Percentiles rank a stretch among this genome's conserved stretches.
These are phyloP conservation scores for Aspergillus jensenii DNA, from an alignment of 2,329 filamentous ascomycete genomes.

Conservation along the genomic window DNA sequence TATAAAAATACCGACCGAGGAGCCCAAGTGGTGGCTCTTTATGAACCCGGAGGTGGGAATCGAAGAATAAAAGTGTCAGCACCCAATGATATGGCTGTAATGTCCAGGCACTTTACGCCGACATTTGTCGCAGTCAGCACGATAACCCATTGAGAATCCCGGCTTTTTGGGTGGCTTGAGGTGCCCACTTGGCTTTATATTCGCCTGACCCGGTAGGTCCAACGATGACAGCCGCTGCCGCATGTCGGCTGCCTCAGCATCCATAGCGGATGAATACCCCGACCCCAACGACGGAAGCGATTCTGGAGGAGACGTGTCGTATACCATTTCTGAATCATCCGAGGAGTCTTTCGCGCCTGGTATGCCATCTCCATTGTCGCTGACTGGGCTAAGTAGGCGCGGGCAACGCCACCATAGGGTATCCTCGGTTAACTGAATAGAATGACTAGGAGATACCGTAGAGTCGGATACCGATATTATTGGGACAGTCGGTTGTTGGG, in stretches of 20 bases:
- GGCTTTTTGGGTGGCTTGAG: conserved; percentile 37
- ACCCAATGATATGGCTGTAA: conserved; percentile 71
- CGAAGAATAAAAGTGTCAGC: conserved; percentile 17
- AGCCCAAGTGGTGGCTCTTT: neutral
- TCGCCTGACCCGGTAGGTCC: neutral
- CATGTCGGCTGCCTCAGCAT: conserved; percentile 3
- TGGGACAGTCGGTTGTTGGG: neutral
- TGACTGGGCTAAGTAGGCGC: conserved; percentile 42
- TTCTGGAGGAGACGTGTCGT: conserved; percentile 7
- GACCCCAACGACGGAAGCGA: conserved; percentile 1
- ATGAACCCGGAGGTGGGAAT: neutral
- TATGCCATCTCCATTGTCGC: conserved; percentile 31
- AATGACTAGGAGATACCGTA: neutral
- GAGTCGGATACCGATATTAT: neutral
- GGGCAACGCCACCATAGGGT: conserved; percentile 23
- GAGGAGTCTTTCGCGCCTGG: conserved; percentile 7
- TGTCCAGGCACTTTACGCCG: conserved; percentile 72
- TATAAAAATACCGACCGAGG: neutral
- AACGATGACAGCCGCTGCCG: conserved; percentile 3
- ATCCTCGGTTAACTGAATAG: conserved; percentile 8
- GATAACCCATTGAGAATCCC: conserved; percentile 75
- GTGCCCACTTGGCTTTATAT: neutral
- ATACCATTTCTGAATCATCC: conserved; percentile 21
- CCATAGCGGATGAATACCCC: neutral
- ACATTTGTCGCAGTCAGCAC: conserved; percentile 77